A percentile compares a stretch with the other conserved stretches of the same genome.
phyloP scores from a whole-genome alignment of 1,284 basidiomycete genomes.

The Ceratobasidium sp. region DNA sequence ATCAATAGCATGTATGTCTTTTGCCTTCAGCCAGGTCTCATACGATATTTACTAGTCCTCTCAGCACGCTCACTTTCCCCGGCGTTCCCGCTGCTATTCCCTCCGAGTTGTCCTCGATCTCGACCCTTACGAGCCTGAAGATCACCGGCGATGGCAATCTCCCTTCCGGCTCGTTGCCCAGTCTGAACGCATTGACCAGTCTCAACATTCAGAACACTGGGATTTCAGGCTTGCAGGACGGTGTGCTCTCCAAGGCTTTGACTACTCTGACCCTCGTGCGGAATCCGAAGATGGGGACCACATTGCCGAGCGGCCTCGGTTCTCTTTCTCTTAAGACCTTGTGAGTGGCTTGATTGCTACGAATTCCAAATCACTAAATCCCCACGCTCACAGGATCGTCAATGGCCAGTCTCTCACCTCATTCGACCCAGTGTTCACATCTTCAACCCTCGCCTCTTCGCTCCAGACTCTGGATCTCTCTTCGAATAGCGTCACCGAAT shows the following conservation, averaged over 20 bases:
- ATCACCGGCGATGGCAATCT: constrained; percentile 57
- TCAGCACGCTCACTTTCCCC: constrained; percentile 58
- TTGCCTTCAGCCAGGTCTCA: background rate
- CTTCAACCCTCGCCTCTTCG: constrained; percentile 52
- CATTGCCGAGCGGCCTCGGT: constrained; percentile 54
- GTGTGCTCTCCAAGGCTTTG: constrained; percentile 52
- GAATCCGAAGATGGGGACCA: constrained; percentile 58
- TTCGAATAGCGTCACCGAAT: constrained; percentile 51
- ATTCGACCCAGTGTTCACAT: constrained; percentile 50
- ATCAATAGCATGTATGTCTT: constrained; percentile 58
- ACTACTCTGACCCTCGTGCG: constrained; percentile 56
- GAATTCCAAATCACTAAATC: constrained; percentile 1
- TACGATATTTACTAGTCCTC: constrained; percentile 5
- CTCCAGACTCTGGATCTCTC: constrained; percentile 55
- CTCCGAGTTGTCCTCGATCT: constrained; percentile 54
- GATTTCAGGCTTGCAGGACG: constrained; percentile 52
- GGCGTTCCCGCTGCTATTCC: constrained; percentile 59
- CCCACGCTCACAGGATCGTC: constrained; percentile 50
- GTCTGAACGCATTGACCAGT: constrained; percentile 54
- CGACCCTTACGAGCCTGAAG: constrained; percentile 56
- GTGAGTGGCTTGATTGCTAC: constrained; percentile 51
- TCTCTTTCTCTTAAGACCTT: constrained; percentile 54
- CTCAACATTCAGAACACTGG: constrained; percentile 60
- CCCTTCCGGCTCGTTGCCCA: constrained; percentile 56
- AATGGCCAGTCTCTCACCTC: constrained; percentile 52